Evolutionary conservation across 2,329 filamentous ascomycete species (phyloP), one percentile per base, ranked within the genome.

Genomic region (Chalara sp.): DNA sequence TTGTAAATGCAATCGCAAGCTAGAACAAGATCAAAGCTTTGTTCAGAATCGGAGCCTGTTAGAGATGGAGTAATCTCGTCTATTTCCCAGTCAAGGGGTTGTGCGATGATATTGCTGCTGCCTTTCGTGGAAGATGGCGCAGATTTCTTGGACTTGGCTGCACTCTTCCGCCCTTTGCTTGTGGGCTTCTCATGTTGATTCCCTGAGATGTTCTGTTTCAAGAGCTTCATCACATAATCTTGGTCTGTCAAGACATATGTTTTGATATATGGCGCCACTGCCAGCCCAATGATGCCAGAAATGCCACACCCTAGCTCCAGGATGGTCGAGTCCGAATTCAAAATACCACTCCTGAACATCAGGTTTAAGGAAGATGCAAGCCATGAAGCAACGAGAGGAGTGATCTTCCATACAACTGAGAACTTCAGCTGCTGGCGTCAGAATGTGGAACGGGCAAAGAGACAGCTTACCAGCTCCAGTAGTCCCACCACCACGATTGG

Each of bases 1-100:
- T 97, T 99, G 73, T 95, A 99, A 59, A 99, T 86, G 68, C 91
- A 96, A 68, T 99, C 93, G 64, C 89, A 95, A 4, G 90, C 89
- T 35, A 97, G 66, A 8, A 97, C 73, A 11, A 83, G 69, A 61
- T 95, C 86, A 58, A 93, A 85, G 51, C 77, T 76, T 61, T 59
- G 63, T 43, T 55, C 62, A 51, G 40, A 64, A 49, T 12, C 53
- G 48, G 42, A 53, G 7, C 66, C 37, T 48, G 56, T 55, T 6
- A 64, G 61, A 11, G 65, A 64, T 8, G 69, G 65, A 29, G 70
- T 77, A 7, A 84, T 75, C 44, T 75, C 68, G 54, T 81, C 76
- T 0, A 76, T 73, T 65, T 97, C 91, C 93, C 93, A 99, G 69
- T 99, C 92, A 1, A 96, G 73, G 0, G 80, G 64, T 0, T 72